Percentiles rank a stretch among this genome's conserved stretches.
Evolutionary conservation across 164 flowering plant species (phyloP).

Genomic region (Liquidambar formosana): DNA sequence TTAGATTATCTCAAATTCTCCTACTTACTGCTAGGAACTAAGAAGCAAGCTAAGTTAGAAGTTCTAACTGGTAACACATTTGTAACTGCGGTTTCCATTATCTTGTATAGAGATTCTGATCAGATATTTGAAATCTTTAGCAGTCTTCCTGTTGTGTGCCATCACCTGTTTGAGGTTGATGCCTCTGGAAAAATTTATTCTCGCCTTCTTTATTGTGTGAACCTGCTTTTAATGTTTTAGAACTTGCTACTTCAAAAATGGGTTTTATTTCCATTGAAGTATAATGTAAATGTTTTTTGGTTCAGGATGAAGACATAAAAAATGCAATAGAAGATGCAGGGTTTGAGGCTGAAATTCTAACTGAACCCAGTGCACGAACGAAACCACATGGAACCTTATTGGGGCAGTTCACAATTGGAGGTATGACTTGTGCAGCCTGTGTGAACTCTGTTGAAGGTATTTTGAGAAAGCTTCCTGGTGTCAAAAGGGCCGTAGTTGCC

Average conservation of each 20-base stretch:
- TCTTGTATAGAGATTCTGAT: too few species aligned
- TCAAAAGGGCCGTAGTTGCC: conserved; percentile 84
- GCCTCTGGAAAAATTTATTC: not conserved
- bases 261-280: conserved; percentile 9
- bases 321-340: conserved; percentile 97
- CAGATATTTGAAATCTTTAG: too few species aligned
- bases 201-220: not conserved
- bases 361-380: conserved; percentile 40
- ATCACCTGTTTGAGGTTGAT: not conserved
- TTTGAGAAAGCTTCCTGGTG: conserved; percentile 78
- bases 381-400: conserved; percentile 44
- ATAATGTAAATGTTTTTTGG: not conserved
- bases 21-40: too few species aligned
- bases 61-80: too few species aligned
- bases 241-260: conserved; percentile 1
- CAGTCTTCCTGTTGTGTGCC: too few species aligned
- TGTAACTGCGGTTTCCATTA: too few species aligned
- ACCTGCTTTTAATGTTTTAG: not conserved
- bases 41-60: too few species aligned
- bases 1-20: too few species aligned
- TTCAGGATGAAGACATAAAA: conserved; percentile 82
- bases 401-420: conserved; percentile 93
- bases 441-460: conserved; percentile 95
- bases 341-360: conserved; percentile 87
- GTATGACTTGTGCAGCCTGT: conserved; percentile 99